phyloP scores from a whole-genome alignment of 805 yeast genomes.

The Candida palmyrensis region DNA sequence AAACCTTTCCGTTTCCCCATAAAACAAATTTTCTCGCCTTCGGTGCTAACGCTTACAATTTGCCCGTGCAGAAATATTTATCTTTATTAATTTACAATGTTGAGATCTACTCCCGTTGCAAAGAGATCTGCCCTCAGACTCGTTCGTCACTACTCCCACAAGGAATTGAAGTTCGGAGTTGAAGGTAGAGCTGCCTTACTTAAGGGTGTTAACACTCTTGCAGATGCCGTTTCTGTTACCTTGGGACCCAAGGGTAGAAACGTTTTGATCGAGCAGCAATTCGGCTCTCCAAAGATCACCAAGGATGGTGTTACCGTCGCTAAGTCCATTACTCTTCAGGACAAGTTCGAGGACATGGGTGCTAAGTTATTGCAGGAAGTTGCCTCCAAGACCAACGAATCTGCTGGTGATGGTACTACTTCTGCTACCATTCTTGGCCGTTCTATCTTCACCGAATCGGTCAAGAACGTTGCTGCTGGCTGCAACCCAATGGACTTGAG shows the following conservation, averaged over 20 bases:
- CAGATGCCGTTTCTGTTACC: constrained; percentile 95
- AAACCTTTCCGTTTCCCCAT: too few species aligned
- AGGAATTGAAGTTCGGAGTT: constrained; percentile 93
- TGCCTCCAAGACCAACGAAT: constrained; percentile 93
- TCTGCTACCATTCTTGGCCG: constrained; percentile 96
- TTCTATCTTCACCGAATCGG: constrained; percentile 90
- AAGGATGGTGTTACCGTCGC: constrained; percentile 99
- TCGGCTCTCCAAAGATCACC: constrained; percentile 96
- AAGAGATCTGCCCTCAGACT: constrained; percentile 35
- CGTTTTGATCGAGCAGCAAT: constrained; percentile 92
- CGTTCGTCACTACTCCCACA: constrained; percentile 61
- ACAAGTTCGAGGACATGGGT: constrained; percentile 94
- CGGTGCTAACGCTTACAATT: too few species aligned
- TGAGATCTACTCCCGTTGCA: constrained; percentile 43
- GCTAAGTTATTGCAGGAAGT: constrained; percentile 94
- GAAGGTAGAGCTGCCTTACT: constrained; percentile 94
- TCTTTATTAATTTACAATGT: constrained; percentile 25
- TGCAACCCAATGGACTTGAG: constrained; percentile 98
- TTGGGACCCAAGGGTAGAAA: constrained; percentile 98
- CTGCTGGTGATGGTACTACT: constrained; percentile 99
- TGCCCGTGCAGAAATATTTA: constrained; percentile 1
- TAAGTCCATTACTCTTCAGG: constrained; percentile 70
- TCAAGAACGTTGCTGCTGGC: constrained; percentile 97
- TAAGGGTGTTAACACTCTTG: constrained; percentile 90
- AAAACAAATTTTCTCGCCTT: too few species aligned